Evolutionary conservation across 192 early-diverging fungal genomes (phyloP), one percentile per base, ranked within the genome.

Genomic region (Backusella westeae): DNA sequence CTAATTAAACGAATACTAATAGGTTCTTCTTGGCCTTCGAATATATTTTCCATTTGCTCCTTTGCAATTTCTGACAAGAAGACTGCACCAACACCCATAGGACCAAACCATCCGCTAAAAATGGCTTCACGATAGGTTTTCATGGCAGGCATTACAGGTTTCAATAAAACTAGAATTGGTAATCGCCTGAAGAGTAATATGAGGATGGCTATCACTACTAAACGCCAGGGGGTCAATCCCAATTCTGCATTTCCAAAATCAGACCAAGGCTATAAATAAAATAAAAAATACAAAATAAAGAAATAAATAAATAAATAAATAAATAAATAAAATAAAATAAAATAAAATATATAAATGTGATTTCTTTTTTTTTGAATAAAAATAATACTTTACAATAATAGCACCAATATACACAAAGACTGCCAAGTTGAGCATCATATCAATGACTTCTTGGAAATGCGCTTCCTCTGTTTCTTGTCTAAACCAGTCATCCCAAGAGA

Each of bases 401-500:
- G 92, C 79, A 32, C 94, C 95, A 85, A 96, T 91, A 71, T 92
- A 98, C n/a, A 97, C 88, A 84, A 98, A 98, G 53, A 95, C 92
- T 12, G 94, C 82, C 76, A 95, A 82, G 81, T 96, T 97, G 68
- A 97, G 77, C 75, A 98, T 81, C 79, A 89, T 91, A 78, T 96
- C 96, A 59, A 98, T 87, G 10, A 93, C 92, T 80, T 97, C 96
- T 82, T 97, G 96, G 29, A 97, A 86, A 35, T 95, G 91, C 1
- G 93, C 90, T 71, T 94, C 92, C 34, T 93, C 85, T 14, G 91
- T 90, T 75, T 96, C 93, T 52, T 93, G 81, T 56, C 90, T 90
- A 80, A 95, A 97, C 96, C 96, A 98, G 56, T 92, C 92, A 66
- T 98, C 96, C 95, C 95, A 96, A 0, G 93, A 90, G 41, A 95